These are phyloP conservation scores for Umbelopsis isabellina DNA, from an alignment of 192 early-diverging fungal genomes.

Conservation along the genomic window DNA sequence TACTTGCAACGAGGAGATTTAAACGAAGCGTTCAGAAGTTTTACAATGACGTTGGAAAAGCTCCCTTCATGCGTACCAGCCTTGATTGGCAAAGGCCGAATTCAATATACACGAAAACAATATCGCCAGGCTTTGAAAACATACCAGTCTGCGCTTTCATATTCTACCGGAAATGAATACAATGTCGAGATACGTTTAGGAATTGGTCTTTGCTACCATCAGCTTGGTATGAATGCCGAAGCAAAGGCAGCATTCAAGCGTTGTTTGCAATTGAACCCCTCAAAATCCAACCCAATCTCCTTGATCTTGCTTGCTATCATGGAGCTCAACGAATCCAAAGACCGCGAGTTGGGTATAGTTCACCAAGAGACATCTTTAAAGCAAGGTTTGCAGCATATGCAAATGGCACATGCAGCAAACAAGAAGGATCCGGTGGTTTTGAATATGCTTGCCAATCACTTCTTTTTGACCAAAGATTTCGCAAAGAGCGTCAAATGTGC, in stretches of 20 bases:
- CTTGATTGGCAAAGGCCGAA: conserved; percentile 65
- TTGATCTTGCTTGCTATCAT: conserved; percentile 74
- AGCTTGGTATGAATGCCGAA: conserved; percentile 65
- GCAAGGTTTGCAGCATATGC: conserved; percentile 51
- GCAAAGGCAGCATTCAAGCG: conserved; percentile 75
- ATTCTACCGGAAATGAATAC: conserved; percentile 48
- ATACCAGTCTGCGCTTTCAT: conserved; percentile 79
- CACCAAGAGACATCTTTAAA: conserved; percentile 49
- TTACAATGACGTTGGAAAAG: conserved; percentile 53
- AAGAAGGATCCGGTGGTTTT: conserved; percentile 58
- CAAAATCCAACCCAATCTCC: conserved; percentile 62
- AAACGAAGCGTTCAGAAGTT: conserved; percentile 56
- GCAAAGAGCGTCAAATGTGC: conserved; percentile 48
- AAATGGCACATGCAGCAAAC: conserved; percentile 52
- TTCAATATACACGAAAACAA: conserved; percentile 61
- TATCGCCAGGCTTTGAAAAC: conserved; percentile 68
- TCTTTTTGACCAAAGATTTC: conserved; percentile 51
- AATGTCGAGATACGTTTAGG: conserved; percentile 75
- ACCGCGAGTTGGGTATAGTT: conserved; percentile 37
- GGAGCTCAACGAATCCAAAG: conserved; percentile 78
- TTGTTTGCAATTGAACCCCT: conserved; percentile 67
- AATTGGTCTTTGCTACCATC: conserved; percentile 86
- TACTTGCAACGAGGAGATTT: conserved; percentile 54
- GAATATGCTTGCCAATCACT: conserved; percentile 58
- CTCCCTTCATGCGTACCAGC: conserved; percentile 60